A percentile compares a stretch with the other conserved stretches of the same genome.
These are phyloP conservation scores for Picea engelmannii DNA, from an alignment of 83 land plant species.

Conservation along the genomic window DNA sequence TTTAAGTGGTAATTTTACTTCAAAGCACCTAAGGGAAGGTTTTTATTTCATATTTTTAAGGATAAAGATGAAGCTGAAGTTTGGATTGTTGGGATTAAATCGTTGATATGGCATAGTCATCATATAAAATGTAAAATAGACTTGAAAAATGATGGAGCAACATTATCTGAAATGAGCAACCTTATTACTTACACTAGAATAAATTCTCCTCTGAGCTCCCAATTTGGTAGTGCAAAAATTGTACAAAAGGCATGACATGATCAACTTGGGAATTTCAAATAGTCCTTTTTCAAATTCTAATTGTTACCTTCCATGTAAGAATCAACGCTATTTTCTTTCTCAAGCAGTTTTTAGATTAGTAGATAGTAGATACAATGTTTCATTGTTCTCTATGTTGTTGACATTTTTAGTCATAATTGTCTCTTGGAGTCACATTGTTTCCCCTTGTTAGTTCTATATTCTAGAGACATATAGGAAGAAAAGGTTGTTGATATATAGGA, in stretches of 20 bases:
- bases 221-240: constrained; percentile 49
- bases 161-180: constrained; percentile 57
- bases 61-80: constrained; percentile 99
- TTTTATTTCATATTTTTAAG: constrained; percentile 80
- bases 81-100: constrained; percentile 93
- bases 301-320: background rate
- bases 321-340: background rate
- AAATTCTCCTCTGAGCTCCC: constrained; percentile 43
- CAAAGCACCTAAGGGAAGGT: too few species aligned
- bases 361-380: background rate
- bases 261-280: background rate
- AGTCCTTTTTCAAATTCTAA: background rate
- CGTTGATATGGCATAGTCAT: constrained; percentile 51
- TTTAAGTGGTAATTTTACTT: too few species aligned
- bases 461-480: constrained; percentile 27
- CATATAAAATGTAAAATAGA: constrained; percentile 52
- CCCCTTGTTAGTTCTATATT: constrained; percentile 41
- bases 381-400: background rate
- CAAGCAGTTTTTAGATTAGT: background rate
- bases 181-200: constrained; percentile 40
- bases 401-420: background rate
- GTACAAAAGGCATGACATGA: constrained; percentile 37
- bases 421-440: constrained; percentile 13
- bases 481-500: too few species aligned
- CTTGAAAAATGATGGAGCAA: constrained; percentile 44